Conservation (phyloP, 1,284 basidiomycete genomes). For the Puccinia coronata region DNA sequence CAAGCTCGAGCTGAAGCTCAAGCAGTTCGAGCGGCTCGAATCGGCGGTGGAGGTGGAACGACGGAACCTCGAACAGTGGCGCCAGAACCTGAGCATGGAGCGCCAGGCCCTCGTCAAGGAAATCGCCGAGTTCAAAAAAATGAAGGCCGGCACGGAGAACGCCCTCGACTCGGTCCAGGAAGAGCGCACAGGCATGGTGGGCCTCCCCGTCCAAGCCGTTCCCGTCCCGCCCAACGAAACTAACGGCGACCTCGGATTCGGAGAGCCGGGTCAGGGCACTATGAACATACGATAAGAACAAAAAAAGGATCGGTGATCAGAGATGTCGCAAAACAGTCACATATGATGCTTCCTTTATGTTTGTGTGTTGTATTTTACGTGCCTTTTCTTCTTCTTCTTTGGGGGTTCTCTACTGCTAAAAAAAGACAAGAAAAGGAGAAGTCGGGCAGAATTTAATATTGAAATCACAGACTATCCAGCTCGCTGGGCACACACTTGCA, state of each 20-base stretch:
- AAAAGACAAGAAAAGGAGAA: neutral
- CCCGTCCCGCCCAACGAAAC: conserved; percentile 21
- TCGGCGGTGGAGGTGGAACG: conserved; percentile 83
- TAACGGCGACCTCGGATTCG: conserved; percentile 3
- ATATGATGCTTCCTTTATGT: neutral
- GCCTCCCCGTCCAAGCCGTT: conserved; percentile 14
- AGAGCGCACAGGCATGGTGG: neutral
- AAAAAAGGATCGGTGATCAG: neutral
- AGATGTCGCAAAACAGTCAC: neutral
- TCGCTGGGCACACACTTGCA: neutral
- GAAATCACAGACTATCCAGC: neutral
- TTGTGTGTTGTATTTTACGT: conserved; percentile 16
- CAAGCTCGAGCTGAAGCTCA: conserved; percentile 90
- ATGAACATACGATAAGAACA: conserved; percentile 20
- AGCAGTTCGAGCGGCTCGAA: conserved; percentile 87
- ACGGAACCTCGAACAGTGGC: conserved; percentile 66
- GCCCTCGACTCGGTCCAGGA: neutral
- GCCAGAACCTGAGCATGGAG: conserved; percentile 55
- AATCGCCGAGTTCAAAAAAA: conserved; percentile 49
- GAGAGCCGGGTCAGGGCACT: conserved; percentile 21
- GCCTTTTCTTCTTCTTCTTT: neutral
- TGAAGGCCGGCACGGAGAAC: conserved; percentile 7
- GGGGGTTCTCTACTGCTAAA: too few relatives aligned
- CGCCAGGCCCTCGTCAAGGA: conserved; percentile 53
- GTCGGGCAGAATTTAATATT: neutral